A percentile compares a stretch with the other conserved stretches of the same genome.
phyloP scores from a whole-genome alignment of 2,329 filamentous ascomycete genomes.

The Aspergillus sp. region DNA sequence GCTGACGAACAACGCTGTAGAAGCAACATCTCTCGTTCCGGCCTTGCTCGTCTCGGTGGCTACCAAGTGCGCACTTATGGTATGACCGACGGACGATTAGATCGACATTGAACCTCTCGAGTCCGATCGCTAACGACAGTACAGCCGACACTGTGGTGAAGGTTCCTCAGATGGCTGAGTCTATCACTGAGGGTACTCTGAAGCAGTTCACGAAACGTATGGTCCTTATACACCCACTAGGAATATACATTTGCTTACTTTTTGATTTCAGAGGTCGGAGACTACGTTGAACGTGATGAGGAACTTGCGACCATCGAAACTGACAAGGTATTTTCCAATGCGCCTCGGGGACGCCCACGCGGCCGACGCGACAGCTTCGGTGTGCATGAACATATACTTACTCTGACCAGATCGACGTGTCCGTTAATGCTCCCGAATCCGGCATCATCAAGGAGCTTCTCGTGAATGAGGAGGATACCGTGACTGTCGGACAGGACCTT shows the following conservation, averaged over 20 bases:
- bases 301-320: constrained; percentile 99
- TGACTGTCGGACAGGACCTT: constrained; percentile 89
- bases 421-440: constrained; percentile 88
- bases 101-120: not conserved
- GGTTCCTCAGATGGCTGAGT: constrained; percentile 97
- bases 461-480: constrained; percentile 91
- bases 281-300: constrained; percentile 92
- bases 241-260: constrained; percentile 15
- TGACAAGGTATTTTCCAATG: constrained; percentile 70
- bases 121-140: constrained; percentile 10
- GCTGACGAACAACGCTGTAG: constrained; percentile 10
- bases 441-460: constrained; percentile 91
- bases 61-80: constrained; percentile 39
- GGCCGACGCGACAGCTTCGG: too few relatives aligned
- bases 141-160: constrained; percentile 80
- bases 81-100: constrained; percentile 13
- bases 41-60: constrained; percentile 22
- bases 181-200: constrained; percentile 93
- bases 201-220: constrained; percentile 87
- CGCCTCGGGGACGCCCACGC: too few relatives aligned
- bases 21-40: constrained; percentile 24
- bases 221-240: constrained; percentile 17
- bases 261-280: constrained; percentile 67
- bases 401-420: constrained; percentile 76
- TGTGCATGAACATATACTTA: constrained; percentile 1